phyloP scores from a whole-genome alignment of 2,329 filamentous ascomycete genomes.

The Aspergillus tamarii region DNA sequence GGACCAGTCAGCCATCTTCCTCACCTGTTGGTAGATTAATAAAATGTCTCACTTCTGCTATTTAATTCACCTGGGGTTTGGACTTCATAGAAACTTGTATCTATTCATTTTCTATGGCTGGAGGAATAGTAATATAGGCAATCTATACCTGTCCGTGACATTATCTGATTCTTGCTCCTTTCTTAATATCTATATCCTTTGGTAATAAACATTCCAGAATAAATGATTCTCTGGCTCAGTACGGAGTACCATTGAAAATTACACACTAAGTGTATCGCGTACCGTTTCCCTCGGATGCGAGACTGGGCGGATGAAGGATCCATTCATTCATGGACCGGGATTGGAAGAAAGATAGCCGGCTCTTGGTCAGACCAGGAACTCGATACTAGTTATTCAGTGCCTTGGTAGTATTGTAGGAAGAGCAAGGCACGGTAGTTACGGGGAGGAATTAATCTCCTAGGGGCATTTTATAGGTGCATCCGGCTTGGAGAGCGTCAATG shows the following conservation, averaged over 20 bases:
- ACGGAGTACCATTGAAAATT: neutral
- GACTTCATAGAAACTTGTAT: no score
- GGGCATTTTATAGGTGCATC: neutral
- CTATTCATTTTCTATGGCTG: no score
- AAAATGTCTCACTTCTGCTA: neutral
- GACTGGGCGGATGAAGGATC: conserved; percentile 11
- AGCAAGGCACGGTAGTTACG: neutral
- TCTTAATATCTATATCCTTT: no score
- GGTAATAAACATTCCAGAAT: no score
- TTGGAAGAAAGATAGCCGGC: neutral
- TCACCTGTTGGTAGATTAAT: neutral
- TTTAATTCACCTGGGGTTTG: no score
- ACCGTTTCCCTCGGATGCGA: conserved; percentile 6
- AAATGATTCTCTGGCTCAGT: neutral
- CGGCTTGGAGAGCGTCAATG: neutral
- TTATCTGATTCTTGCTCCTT: no score
- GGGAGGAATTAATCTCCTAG: neutral
- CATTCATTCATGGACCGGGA: neutral
- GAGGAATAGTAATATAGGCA: no score
- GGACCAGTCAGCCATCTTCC: conserved; percentile 1
- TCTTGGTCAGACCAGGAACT: neutral
- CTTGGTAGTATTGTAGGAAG: no score
- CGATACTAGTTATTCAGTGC: neutral
- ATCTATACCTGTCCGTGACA: no score
- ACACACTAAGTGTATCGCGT: neutral